Evolutionary conservation across 192 early-diverging fungal genomes (phyloP).

Genomic region (Chytriomyces confervae): DNA sequence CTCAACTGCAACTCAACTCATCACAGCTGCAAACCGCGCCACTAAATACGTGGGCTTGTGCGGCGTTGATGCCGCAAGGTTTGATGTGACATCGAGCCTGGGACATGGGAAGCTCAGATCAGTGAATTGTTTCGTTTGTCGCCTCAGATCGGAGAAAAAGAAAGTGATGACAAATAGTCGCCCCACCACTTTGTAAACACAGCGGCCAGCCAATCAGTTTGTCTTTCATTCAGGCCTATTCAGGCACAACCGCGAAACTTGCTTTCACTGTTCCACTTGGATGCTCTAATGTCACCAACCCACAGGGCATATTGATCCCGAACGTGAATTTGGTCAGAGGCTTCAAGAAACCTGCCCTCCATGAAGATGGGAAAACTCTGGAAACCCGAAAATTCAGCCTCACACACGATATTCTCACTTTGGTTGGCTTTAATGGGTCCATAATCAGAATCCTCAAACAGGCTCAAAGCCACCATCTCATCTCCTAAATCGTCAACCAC

Average conservation of each 20-base stretch:
- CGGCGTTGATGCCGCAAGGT: too few species aligned
- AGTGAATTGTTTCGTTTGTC: too few species aligned
- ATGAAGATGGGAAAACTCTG: conserved; percentile 1
- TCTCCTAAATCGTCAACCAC: neutral
- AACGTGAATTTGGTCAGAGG: neutral
- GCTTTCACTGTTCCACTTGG: neutral
- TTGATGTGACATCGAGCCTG: too few species aligned
- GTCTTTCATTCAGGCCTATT: neutral
- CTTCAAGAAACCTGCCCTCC: neutral
- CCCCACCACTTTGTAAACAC: too few species aligned
- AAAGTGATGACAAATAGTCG: too few species aligned
- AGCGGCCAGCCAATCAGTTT: neutral
- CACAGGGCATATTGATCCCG: neutral
- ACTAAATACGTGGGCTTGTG: too few species aligned
- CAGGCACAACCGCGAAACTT: neutral
- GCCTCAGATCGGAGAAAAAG: too few species aligned
- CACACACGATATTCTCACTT: neutral
- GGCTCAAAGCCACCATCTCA: conserved; percentile 1
- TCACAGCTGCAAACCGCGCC: too few species aligned
- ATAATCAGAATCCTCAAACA: neutral
- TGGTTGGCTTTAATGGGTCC: neutral
- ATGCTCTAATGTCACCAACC: neutral
- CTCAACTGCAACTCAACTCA: too few species aligned
- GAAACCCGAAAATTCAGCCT: neutral
- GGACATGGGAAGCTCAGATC: too few species aligned